Evolutionary conservation across 176 grass and related monocot species (phyloP), one percentile per base, ranked within the genome.

Genomic region (Rhynchospora tenuis): DNA sequence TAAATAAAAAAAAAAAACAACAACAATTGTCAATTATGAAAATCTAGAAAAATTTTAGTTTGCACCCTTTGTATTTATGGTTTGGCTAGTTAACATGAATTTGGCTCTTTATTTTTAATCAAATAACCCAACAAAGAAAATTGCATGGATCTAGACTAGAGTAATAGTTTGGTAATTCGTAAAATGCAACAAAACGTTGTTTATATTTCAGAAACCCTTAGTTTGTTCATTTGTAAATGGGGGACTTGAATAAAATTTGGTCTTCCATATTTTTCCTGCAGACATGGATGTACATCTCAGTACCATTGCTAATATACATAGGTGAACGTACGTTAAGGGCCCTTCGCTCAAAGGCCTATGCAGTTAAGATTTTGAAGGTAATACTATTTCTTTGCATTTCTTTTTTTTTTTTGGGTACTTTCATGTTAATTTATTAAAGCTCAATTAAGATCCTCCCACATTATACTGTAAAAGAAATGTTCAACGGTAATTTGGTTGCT

Each of bases 271-370:
- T 46, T 79, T 43, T 64, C 86, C 62, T 87, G 44, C 90, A 99
- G 96, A 99, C 96, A 89, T 99, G 96, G 96, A 99, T 99, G 91
- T 99, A 99, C 89, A 93, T 99, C 68, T 86, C 93, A 12, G 76
- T 99, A 56, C 96, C 96, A 0, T 83, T 99, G 88, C 38, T 85
- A 13, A 72, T 95, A 43, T 99, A 99, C 29, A 83, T 91, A 1
- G 96, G 96, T 51, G 96, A 95, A 44, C 84, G 96, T 83, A 90
- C 84, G 63, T 84, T 99, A 9, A 77, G 96, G 82, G 93, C 91
- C 71, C 77, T 99, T 33, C 90, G 96, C 48, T 99, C 96, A 22
- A 99, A 95, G 31, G 96, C 91, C 68, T 95, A 95, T 74, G 44
- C 88, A 16, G 96, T 93, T 19, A 95, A 95, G 76, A 95, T 99